Evolutionary conservation across 2,329 filamentous ascomycete genomes (phyloP).

Genomic region (Cladosporium sp.): DNA sequence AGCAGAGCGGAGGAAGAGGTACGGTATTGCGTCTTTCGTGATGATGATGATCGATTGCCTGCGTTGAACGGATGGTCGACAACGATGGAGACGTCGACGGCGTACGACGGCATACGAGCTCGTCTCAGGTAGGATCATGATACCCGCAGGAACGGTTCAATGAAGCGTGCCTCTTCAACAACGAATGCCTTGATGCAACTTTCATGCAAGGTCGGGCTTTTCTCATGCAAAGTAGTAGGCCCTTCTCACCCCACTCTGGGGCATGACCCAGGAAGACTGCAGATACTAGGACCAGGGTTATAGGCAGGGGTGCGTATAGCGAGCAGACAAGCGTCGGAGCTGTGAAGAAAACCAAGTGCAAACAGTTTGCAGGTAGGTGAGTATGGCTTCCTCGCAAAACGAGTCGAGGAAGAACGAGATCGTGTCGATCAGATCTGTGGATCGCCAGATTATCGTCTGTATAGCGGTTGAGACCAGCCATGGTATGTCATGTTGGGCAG

Average conservation of each 20-base stretch:
- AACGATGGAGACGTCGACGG: too few relatives aligned
- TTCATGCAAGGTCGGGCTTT: conserved; percentile 9
- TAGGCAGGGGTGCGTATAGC: background rate
- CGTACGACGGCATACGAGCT: background rate
- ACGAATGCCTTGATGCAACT: background rate
- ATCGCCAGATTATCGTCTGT: background rate
- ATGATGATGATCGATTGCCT: too few relatives aligned
- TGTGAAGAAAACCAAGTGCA: too few relatives aligned
- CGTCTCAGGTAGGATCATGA: conserved; percentile 8
- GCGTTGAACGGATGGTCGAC: too few relatives aligned
- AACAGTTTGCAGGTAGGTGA: too few relatives aligned
- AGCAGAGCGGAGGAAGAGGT: background rate
- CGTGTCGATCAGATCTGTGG: too few relatives aligned
- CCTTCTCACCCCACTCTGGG: background rate
- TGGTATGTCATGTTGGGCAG: conserved; percentile 5
- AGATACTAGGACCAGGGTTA: conserved; percentile 4
- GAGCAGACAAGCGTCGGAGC: background rate
- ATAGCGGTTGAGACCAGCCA: background rate
- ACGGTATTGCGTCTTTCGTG: too few relatives aligned
- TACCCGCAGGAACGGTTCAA: conserved; percentile 3
- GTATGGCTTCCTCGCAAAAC: too few relatives aligned
- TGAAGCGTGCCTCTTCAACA: background rate
- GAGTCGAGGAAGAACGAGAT: too few relatives aligned
- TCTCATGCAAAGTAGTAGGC: conserved; percentile 3
- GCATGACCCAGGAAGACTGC: conserved; percentile 7